phyloP scores from a whole-genome alignment of 768 basidiomycete genomes.

The Leccinum imitatum region DNA sequence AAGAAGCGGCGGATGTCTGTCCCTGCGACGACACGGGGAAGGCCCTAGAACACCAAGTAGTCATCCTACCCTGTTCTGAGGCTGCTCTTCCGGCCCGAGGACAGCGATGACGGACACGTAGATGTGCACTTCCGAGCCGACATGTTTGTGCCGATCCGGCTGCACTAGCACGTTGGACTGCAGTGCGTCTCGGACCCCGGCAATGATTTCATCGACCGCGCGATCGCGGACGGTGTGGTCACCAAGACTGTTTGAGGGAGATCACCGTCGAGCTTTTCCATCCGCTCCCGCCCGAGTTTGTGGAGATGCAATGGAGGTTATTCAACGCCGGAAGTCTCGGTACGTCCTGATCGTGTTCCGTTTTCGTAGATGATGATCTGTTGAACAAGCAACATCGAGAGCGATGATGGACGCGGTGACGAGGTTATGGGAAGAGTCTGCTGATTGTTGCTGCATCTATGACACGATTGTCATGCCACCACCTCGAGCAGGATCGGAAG shows the following conservation, averaged over 20 bases:
- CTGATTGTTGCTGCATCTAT: constrained; percentile 50
- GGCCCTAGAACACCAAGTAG: constrained; percentile 42
- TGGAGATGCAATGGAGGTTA: constrained; percentile 61
- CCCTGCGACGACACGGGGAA: constrained; percentile 64
- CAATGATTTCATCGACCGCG: constrained; percentile 44
- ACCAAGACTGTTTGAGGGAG: constrained; percentile 35
- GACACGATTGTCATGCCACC: constrained; percentile 41
- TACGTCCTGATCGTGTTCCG: constrained; percentile 24
- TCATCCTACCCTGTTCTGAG: constrained; percentile 29
- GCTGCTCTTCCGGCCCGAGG: constrained; percentile 26
- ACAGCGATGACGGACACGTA: constrained; percentile 35
- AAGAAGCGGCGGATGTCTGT: constrained; percentile 66
- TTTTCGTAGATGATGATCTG: not conserved
- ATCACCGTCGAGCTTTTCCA: constrained; percentile 53
- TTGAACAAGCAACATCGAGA: constrained; percentile 50
- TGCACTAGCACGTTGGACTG: constrained; percentile 68
- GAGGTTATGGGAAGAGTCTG: constrained; percentile 43
- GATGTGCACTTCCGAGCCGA: constrained; percentile 59
- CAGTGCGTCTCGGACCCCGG: constrained; percentile 56
- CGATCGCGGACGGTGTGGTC: constrained; percentile 62
- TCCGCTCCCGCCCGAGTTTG: constrained; percentile 60
- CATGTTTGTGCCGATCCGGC: constrained; percentile 43
- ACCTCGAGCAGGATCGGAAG: constrained; percentile 21
- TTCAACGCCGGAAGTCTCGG: constrained; percentile 62
- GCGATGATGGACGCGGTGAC: constrained; percentile 66